Evolutionary conservation across 2,329 filamentous ascomycete genomes (phyloP).

Genomic region (Akanthomyces lecanii): DNA sequence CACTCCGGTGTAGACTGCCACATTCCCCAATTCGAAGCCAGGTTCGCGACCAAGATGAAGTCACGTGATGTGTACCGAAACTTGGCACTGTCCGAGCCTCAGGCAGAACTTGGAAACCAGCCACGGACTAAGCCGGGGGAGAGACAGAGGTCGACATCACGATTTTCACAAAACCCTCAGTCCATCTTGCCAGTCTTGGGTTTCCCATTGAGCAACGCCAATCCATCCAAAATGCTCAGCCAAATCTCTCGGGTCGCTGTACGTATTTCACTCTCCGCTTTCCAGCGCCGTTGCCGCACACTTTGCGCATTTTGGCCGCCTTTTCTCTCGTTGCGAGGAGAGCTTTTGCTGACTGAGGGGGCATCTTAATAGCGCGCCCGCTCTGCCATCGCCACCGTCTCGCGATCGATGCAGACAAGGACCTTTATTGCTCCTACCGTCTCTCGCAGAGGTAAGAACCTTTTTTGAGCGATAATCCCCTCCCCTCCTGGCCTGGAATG

Average conservation of each 20-base stretch:
- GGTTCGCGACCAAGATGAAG: not conserved
- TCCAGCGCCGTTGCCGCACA: not conserved
- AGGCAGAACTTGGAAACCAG: slow-evolving; percentile 18
- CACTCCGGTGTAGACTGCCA: not conserved
- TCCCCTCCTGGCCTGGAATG: not conserved
- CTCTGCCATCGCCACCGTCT: slow-evolving; percentile 46
- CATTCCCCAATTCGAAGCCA: not conserved
- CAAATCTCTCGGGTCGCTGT: slow-evolving; percentile 54
- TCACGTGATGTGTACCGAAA: slow-evolving; percentile 1
- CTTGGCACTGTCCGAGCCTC: slow-evolving; percentile 5
- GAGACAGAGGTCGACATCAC: slow-evolving; percentile 29
- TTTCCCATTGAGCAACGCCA: slow-evolving; percentile 46
- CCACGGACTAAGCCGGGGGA: slow-evolving; percentile 16
- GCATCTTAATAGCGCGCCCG: slow-evolving; percentile 44
- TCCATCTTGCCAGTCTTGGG: slow-evolving; percentile 30
- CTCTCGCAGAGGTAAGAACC: slow-evolving; percentile 56
- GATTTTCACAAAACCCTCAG: slow-evolving; percentile 45
- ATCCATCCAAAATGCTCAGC: slow-evolving; percentile 50
- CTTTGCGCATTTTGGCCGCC: not conserved
- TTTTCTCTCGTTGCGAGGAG: not conserved
- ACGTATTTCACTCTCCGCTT: slow-evolving; percentile 29
- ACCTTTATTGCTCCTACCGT: slow-evolving; percentile 58
- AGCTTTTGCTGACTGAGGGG: slow-evolving; percentile 28
- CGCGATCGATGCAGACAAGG: slow-evolving; percentile 47
- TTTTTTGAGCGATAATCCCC: slow-evolving; percentile 8